These are phyloP conservation scores for Gnaphalium uliginosum DNA, from an alignment of 129 eudicot species.

Conservation along the genomic window DNA sequence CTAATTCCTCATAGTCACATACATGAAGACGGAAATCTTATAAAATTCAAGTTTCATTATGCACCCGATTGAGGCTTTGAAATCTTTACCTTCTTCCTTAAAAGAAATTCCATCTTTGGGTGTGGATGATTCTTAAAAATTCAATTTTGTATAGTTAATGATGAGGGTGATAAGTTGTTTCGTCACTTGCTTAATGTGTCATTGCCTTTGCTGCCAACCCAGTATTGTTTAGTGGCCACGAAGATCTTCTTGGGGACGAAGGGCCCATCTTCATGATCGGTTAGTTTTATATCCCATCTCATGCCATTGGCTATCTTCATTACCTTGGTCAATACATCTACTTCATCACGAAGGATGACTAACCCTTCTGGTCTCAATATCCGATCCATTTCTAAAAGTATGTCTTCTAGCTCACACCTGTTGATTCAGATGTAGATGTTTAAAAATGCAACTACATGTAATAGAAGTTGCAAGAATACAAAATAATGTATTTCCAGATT, in stretches of 20 bases:
- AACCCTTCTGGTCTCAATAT: slow-evolving; percentile 38
- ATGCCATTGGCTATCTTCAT: slow-evolving; percentile 71
- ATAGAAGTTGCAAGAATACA: not conserved
- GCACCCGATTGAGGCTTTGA: too few species aligned
- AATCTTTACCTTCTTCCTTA: too few species aligned
- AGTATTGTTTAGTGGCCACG: slow-evolving; percentile 64
- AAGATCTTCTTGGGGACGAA: slow-evolving; percentile 75
- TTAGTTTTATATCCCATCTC: slow-evolving; percentile 82
- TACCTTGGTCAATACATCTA: slow-evolving; percentile 70
- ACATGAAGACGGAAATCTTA: too few species aligned
- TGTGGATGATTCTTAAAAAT: not conserved
- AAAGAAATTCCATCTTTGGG: not conserved
- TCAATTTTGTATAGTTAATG: not conserved
- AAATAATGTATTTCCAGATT: too few species aligned
- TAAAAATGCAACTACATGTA: not conserved
- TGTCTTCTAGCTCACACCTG: slow-evolving; percentile 86
- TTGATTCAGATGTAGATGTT: not conserved
- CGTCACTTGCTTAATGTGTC: slow-evolving; percentile 39
- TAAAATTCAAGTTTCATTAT: too few species aligned
- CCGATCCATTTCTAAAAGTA: slow-evolving; percentile 81
- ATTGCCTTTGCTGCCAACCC: slow-evolving; percentile 57
- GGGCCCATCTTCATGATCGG: slow-evolving; percentile 91
- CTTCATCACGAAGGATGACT: slow-evolving; percentile 73
- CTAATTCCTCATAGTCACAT: too few species aligned
- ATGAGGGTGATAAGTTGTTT: not conserved